These are phyloP conservation scores for Beauveria medogensis DNA, from an alignment of 2,329 filamentous ascomycete genomes.

Conservation along the genomic window DNA sequence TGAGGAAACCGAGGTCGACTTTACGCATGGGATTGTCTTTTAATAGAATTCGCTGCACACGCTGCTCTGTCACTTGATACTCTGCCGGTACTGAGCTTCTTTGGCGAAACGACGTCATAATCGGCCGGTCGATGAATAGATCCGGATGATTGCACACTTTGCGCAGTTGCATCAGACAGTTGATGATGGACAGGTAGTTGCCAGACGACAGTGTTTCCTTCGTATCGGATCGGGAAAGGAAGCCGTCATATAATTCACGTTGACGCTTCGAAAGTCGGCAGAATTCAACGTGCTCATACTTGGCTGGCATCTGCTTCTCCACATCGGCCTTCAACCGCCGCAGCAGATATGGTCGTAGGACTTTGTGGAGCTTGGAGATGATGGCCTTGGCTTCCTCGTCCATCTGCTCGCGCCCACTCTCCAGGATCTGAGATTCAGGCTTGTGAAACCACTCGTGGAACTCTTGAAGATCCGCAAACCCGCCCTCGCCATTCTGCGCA, in stretches of 20 bases:
- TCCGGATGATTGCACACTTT: conserved; percentile 99
- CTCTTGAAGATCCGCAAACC: conserved; percentile 89
- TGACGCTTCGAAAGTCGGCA: conserved; percentile 93
- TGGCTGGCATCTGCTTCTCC: conserved; percentile 97
- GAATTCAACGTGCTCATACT: conserved; percentile 95
- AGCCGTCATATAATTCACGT: conserved; percentile 91
- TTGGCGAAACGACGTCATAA: conserved; percentile 96
- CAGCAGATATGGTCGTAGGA: conserved; percentile 84
- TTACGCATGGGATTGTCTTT: conserved; percentile 51
- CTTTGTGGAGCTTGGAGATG: conserved; percentile 88
- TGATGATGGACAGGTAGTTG: conserved; percentile 96
- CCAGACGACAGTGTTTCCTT: conserved; percentile 82
- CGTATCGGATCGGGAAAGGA: conserved; percentile 83
- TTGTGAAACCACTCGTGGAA: conserved; percentile 96
- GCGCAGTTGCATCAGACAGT: conserved; percentile 92
- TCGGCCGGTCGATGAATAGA: conserved; percentile 89
- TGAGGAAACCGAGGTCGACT: conserved; percentile 69
- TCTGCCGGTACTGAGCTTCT: conserved; percentile 65
- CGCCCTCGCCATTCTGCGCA: conserved; percentile 75
- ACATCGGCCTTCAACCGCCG: conserved; percentile 91
- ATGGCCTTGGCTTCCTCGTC: conserved; percentile 89
- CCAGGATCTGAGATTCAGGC: conserved; percentile 90
- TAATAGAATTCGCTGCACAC: conserved; percentile 61
- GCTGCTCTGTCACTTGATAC: conserved; percentile 63
- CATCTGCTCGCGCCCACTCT: conserved; percentile 88